Evolutionary conservation across 257 asterid genomes (phyloP).

Genomic region (Ajuga chamaepitys): DNA sequence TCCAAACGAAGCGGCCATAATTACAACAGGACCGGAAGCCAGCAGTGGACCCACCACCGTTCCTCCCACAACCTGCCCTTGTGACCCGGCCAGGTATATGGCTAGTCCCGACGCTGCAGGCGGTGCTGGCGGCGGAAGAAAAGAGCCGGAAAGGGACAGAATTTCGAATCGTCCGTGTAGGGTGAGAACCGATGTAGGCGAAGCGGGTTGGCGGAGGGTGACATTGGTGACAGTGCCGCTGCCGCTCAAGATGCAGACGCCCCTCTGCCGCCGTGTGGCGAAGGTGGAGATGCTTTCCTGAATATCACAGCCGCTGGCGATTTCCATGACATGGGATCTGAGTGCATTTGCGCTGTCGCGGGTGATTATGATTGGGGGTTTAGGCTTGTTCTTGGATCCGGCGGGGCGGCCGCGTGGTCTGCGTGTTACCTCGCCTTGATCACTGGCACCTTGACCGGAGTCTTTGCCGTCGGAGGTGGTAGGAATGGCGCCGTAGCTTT

Average conservation of each 20-base stretch:
- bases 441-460: not conserved
- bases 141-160: slow-evolving; percentile 49
- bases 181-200: slow-evolving; percentile 36
- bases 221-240: slow-evolving; percentile 45
- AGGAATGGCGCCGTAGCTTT: slow-evolving; percentile 9
- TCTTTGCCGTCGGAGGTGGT: slow-evolving; percentile 15
- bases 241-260: slow-evolving; percentile 44
- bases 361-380: slow-evolving; percentile 48
- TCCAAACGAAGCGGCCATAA: slow-evolving; percentile 49
- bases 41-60: slow-evolving; percentile 38
- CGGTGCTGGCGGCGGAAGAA: slow-evolving; percentile 44
- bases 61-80: slow-evolving; percentile 51
- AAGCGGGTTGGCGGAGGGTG: slow-evolving; percentile 38
- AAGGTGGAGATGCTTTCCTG: slow-evolving; percentile 37
- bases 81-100: slow-evolving; percentile 41
- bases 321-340: slow-evolving; percentile 46
- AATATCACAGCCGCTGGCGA: slow-evolving; percentile 39
- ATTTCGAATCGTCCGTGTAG: slow-evolving; percentile 47
- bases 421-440: slow-evolving; percentile 29
- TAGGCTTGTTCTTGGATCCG: slow-evolving; percentile 49
- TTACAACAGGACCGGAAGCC: slow-evolving; percentile 47
- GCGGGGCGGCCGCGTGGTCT: slow-evolving; percentile 43
- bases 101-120: slow-evolving; percentile 41
- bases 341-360: slow-evolving; percentile 55
- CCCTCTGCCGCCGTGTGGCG: slow-evolving; percentile 48